Evolutionary conservation across 768 basidiomycete genomes (phyloP).

Genomic region (Panaeolus papilionaceus): DNA sequence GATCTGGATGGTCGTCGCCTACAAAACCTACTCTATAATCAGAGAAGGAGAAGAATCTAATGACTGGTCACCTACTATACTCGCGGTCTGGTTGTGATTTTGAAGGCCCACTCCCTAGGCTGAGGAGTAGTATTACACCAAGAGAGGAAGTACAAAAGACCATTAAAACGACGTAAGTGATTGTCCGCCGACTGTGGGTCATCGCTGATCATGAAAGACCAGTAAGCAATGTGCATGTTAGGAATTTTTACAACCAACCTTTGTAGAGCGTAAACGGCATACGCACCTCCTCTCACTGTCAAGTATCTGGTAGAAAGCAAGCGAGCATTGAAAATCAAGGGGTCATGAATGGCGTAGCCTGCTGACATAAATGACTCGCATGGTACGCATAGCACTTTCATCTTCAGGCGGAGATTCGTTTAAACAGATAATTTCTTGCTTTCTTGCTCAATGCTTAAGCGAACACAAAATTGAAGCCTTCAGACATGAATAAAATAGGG

Average conservation of each 20-base stretch:
- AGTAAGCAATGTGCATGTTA: neutral
- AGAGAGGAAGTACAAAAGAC: neutral
- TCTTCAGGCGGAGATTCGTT: too few relatives aligned
- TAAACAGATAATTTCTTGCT: too few relatives aligned
- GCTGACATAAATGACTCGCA: constrained; percentile 3
- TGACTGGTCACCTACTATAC: neutral
- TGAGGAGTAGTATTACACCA: neutral
- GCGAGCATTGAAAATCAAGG: neutral
- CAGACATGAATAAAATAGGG: neutral
- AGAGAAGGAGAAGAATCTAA: neutral
- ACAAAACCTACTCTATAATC: neutral
- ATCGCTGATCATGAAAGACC: neutral
- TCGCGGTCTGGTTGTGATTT: neutral
- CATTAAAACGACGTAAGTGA: neutral
- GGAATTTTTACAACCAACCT: neutral
- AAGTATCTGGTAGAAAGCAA: neutral
- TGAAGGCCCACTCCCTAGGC: neutral
- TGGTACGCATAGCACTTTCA: neutral
- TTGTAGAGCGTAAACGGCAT: neutral
- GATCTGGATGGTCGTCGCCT: neutral
- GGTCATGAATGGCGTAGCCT: neutral
- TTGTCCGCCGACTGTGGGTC: neutral
- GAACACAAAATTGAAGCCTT: neutral
- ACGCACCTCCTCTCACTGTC: too few relatives aligned
- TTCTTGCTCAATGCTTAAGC: neutral